Evolutionary conservation across 208 protist genomes (phyloP), one percentile per base, ranked within the genome.

Genomic region (Leishmania tarentolae): DNA sequence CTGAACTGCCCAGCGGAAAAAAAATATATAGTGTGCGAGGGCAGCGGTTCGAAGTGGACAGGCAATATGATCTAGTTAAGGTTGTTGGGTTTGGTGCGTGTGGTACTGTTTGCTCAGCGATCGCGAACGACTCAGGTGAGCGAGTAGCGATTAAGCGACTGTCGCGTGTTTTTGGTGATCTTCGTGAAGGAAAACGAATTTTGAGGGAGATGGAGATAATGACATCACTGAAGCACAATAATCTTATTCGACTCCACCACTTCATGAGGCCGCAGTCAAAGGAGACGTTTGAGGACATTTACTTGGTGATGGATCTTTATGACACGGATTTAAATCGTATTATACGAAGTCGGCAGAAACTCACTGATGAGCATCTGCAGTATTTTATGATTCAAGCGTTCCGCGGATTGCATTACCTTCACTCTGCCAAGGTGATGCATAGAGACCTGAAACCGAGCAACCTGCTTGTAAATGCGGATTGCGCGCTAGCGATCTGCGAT

Each of bases 361-460:
- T 99, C 6, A 98, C 98, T 24, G 96, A 99, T 76, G 99, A 99
- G 61, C 99, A 99, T 84, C 87, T 95, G 50, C 98, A 99, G 86
- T 99, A 99, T 85, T 99, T 99, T 86, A 93, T 99, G 76, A 99
- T 99, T 84, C 99, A 99, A 86, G 96, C 99, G 8, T 96, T 99
- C 74, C 83, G 95, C 40, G 98, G 97, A 3, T 82, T 99, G 28
- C 96, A 98, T 88, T 98, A 99, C 79, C 92, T 99, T 44, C 99
- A 99, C 85, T 98, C 97, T 19, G 98, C 98, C 21, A 96, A 98
- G 77, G 95, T 99, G 65, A 93, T 99, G 81, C 99, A 99, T 83
- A 88, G 99, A 7, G 99, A 99, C 80, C 84, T 99, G 50, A 98
- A 98, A 85, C 96, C 96, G 57, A 96, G 96, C 74, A 99, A 99